These are phyloP conservation scores for Pleurotus ostreatus DNA, from an alignment of 768 basidiomycete species.

Conservation along the genomic window DNA sequence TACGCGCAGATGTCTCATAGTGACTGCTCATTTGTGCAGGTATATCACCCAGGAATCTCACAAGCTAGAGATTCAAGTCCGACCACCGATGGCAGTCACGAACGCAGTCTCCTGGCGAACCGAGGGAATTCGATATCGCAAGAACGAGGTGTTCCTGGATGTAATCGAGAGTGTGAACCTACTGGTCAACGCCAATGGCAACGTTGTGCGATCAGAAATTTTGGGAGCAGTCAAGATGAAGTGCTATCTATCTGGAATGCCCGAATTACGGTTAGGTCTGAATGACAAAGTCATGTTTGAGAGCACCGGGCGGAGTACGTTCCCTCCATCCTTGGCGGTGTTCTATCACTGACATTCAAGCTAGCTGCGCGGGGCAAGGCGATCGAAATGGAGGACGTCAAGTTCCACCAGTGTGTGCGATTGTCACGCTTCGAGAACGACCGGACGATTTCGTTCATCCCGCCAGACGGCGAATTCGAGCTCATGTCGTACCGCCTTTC, in stretches of 20 bases:
- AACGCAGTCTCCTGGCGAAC: conserved; percentile 99
- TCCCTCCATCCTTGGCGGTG: neutral
- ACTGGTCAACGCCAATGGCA: conserved; percentile 93
- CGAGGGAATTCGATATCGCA: conserved; percentile 94
- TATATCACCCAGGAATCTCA: conserved; percentile 99
- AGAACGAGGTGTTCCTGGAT: conserved; percentile 99
- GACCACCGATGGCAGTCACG: conserved; percentile 95
- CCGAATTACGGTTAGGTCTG: conserved; percentile 88
- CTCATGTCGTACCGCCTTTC: conserved; percentile 97
- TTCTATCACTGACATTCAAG: conserved; percentile 4
- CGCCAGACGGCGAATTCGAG: conserved; percentile 98
- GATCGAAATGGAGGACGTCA: conserved; percentile 99
- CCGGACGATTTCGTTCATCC: conserved; percentile 98
- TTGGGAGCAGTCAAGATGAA: conserved; percentile 99
- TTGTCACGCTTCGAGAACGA: conserved; percentile 97
- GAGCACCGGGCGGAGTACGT: conserved; percentile 88
- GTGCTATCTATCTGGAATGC: conserved; percentile 99
- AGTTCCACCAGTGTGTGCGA: conserved; percentile 99
- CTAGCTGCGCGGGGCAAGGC: conserved; percentile 91
- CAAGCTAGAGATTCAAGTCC: conserved; percentile 89
- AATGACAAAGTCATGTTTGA: conserved; percentile 99
- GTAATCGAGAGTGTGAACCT: conserved; percentile 98
- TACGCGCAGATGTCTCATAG: neutral
- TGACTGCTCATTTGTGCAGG: conserved; percentile 28
- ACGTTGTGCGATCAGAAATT: conserved; percentile 96